Base-by-base conservation (phyloP, 331 rosid species). In the Quercus lobata region DNA sequence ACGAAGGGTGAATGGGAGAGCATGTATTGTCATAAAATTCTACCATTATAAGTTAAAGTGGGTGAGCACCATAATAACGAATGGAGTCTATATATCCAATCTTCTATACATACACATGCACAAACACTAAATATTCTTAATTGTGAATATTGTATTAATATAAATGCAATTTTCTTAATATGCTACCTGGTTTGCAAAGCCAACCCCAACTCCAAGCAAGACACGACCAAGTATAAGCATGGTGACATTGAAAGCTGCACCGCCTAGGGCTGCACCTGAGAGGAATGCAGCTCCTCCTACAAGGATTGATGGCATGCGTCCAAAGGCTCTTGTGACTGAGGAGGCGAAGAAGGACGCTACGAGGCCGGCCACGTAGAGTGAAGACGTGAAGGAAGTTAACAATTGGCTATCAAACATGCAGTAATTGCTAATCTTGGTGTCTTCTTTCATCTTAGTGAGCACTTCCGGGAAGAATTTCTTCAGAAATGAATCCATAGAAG, bases 141-240 rank as follows among this genome's bases (percentile, higher is more conserved):
- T 37, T 37, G 46, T 37, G 11, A 37, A 37, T 37, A 37, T 37
- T 37, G 46, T 37, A 37, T 0, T 37, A 37, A 37, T 37, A 37
- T 46, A 46, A 9, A 46, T 46, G 4, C 0, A 46, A 46, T 11
- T 49, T 49, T 49, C 17, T 10, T 49, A 11, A 10, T 49, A 49
- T 12, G 35, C 19, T 78, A 88, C 97, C 91, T 92, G 97, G 79
- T 90, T 92, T 58, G 90, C 86, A 77, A 92, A 92, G 65, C 94
- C 97, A 56, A 92, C 94, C 10, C 97, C 97, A 24, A 92, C 88
- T 41, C 97, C 94, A 7, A 90, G 93, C 86, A 92, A 57, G 27
- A 92, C 70, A 2, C 94, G 87, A 35, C 97, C 97, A 25, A 90
- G 35, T 17, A 90, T 87, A 71, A 92, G 89, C 97, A 92, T 88